Evolutionary conservation across 1,284 basidiomycete genomes (phyloP).

Genomic region (Fomitiporia mediterranea): DNA sequence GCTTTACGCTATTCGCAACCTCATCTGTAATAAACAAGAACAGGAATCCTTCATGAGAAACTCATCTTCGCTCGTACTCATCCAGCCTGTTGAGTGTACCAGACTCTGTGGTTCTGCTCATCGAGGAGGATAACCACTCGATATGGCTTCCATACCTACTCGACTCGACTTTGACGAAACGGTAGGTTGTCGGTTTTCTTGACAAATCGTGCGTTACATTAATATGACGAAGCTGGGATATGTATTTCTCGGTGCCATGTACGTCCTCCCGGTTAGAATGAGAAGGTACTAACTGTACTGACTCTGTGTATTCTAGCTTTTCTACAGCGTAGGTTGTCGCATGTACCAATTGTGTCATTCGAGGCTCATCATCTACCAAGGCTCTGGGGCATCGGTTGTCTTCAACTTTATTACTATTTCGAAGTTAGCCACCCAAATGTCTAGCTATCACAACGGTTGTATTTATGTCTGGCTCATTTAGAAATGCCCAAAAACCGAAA

Average conservation of each 20-base stretch:
- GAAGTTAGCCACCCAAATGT: neutral
- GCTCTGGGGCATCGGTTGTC: constrained; percentile 12
- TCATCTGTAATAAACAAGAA: too few relatives aligned
- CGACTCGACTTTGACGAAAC: neutral
- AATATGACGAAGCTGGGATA: neutral
- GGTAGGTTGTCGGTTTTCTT: neutral
- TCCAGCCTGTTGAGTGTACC: too few relatives aligned
- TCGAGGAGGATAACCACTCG: neutral
- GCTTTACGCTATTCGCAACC: too few relatives aligned
- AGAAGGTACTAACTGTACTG: neutral
- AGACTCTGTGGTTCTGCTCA: too few relatives aligned
- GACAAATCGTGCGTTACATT: neutral
- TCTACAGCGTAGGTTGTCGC: neutral
- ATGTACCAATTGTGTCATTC: too few relatives aligned
- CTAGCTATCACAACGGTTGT: neutral
- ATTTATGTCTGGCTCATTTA: neutral
- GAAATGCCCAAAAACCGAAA: neutral
- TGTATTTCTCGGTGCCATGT: neutral
- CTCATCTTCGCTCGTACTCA: neutral
- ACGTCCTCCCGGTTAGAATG: neutral
- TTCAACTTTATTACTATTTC: constrained; percentile 13
- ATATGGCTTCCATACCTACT: neutral
- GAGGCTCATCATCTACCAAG: neutral
- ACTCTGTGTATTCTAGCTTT: neutral
- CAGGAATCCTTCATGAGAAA: too few relatives aligned